Percentiles rank a stretch among this genome's conserved stretches.
Evolutionary conservation across 805 yeast genomes (phyloP).

Genomic region (Metschnikowia dekortorum): DNA sequence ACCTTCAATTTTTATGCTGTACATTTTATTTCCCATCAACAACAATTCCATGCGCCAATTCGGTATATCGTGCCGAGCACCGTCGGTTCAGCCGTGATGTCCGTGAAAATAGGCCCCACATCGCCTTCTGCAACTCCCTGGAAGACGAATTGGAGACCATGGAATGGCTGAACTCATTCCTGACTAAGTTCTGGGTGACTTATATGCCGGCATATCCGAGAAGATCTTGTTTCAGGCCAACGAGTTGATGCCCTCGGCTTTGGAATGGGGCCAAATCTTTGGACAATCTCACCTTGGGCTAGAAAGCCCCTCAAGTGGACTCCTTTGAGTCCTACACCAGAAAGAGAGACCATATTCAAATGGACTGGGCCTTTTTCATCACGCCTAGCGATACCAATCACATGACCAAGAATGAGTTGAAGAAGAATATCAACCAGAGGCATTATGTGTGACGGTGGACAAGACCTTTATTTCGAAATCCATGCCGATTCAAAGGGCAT

Average conservation of each 20-base stretch:
- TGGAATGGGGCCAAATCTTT: slow-evolving; percentile 72
- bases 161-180: slow-evolving; percentile 74
- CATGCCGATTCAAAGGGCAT: slow-evolving; percentile 72
- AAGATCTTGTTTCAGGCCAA: slow-evolving; percentile 70
- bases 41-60: slow-evolving; percentile 47
- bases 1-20: no score
- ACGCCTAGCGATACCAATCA: slow-evolving; percentile 79
- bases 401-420: slow-evolving; percentile 74
- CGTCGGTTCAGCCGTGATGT: slow-evolving; percentile 71
- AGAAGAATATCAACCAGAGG: slow-evolving; percentile 70
- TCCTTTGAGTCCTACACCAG: slow-evolving; percentile 70
- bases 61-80: slow-evolving; percentile 68
- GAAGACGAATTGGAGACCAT: slow-evolving; percentile 66
- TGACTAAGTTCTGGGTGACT: slow-evolving; percentile 81
- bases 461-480: slow-evolving; percentile 74
- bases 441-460: slow-evolving; percentile 75
- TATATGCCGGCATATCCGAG: slow-evolving; percentile 83
- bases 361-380: slow-evolving; percentile 82
- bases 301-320: slow-evolving; percentile 73
- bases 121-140: slow-evolving; percentile 55
- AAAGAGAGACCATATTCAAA: slow-evolving; percentile 59
- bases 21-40: no score
- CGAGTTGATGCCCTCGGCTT: slow-evolving; percentile 72
- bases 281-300: slow-evolving; percentile 80
- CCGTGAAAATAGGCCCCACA: slow-evolving; percentile 70